phyloP scores from a whole-genome alignment of 2,329 filamentous ascomycete species.

The Plectosphaerella sp. region DNA sequence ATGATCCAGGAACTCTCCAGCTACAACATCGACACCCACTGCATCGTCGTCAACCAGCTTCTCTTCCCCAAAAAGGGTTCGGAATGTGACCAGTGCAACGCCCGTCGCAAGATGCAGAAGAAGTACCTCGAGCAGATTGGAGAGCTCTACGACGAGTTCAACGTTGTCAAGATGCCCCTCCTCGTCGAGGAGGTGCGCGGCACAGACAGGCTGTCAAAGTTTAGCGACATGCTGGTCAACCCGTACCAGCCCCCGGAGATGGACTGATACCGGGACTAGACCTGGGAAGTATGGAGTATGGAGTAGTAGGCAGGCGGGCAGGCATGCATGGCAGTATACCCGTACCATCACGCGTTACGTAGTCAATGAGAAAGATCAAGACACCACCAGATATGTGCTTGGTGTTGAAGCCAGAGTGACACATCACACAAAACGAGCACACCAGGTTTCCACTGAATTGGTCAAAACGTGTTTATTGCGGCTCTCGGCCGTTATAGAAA shows the following conservation, averaged over 20 bases:
- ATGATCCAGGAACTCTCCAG: constrained; percentile 97
- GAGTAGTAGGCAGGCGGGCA: background rate
- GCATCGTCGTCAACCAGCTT: constrained; percentile 97
- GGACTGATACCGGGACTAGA: constrained; percentile 3
- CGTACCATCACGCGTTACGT: too few relatives aligned
- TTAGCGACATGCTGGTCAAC: constrained; percentile 77
- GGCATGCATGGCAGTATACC: background rate
- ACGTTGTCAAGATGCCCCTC: constrained; percentile 97
- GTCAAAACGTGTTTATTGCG: too few relatives aligned
- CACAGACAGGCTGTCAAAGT: constrained; percentile 89
- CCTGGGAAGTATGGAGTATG: background rate
- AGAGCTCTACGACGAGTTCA: constrained; percentile 98
- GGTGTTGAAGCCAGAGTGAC: too few relatives aligned
- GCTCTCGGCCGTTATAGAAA: too few relatives aligned
- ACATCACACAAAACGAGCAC: too few relatives aligned
- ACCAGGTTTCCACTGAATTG: too few relatives aligned
- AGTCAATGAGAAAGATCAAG: too few relatives aligned
- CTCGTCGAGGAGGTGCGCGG: constrained; percentile 93
- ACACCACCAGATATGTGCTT: too few relatives aligned
- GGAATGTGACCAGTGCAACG: constrained; percentile 91
- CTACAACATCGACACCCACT: constrained; percentile 94
- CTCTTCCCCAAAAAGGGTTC: constrained; percentile 80
- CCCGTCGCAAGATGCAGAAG: constrained; percentile 95
- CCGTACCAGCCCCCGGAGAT: constrained; percentile 65
- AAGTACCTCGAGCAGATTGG: constrained; percentile 99